Evolutionary conservation across 306 rosid genomes (phyloP).

Genomic region (Castanea sativa): DNA sequence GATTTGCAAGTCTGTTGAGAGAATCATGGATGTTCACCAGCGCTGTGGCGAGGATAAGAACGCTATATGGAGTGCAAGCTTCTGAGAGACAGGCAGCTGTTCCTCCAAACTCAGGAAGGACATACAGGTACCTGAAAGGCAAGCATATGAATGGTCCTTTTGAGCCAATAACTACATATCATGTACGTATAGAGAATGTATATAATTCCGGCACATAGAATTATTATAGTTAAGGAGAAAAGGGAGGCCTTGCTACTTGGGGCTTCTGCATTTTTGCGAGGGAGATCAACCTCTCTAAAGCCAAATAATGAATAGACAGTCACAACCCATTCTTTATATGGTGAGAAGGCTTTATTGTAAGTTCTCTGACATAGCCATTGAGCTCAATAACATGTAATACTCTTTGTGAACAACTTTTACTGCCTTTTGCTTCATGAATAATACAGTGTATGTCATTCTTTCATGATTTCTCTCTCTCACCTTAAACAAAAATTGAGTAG

Average conservation of each 20-base stretch:
- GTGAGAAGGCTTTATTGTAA: slow-evolving; percentile 28
- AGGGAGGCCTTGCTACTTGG: slow-evolving; percentile 9
- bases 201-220: neutral
- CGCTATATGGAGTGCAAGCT: slow-evolving; percentile 50
- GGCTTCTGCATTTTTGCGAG: neutral
- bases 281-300: slow-evolving; percentile 8
- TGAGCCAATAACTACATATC: neutral
- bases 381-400: slow-evolving; percentile 14
- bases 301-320: slow-evolving; percentile 18
- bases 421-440: slow-evolving; percentile 9
- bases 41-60: slow-evolving; percentile 74
- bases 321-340: slow-evolving; percentile 40
- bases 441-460: neutral
- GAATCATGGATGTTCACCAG: slow-evolving; percentile 62
- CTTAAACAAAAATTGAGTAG: too few species aligned
- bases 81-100: slow-evolving; percentile 9
- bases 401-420: slow-evolving; percentile 2
- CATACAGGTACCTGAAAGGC: slow-evolving; percentile 18
- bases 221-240: slow-evolving; percentile 5
- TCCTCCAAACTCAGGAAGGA: slow-evolving; percentile 21
- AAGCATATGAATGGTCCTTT: neutral
- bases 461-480: neutral
- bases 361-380: slow-evolving; percentile 32
- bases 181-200: neutral
- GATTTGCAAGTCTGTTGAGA: slow-evolving; percentile 72